Base-by-base conservation (phyloP, 1,139 yeast species). In the Blastobotrys indianensis region DNA sequence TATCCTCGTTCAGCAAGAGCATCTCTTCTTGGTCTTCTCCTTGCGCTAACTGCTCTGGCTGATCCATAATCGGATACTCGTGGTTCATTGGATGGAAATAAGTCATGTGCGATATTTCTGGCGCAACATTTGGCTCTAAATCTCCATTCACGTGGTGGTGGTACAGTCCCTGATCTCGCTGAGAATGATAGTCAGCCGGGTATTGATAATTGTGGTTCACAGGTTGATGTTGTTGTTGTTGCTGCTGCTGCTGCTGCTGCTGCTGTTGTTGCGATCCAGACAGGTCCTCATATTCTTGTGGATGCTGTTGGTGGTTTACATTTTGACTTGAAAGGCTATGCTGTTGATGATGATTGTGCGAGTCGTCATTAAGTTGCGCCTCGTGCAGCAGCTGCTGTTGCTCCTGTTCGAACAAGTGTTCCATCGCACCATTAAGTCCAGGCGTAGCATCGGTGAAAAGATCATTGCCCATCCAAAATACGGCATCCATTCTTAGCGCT, bases 401-500 rank as follows among this genome's bases (percentile, higher is more conserved):
- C 13, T 37, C 43, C 15, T 29, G 37, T 17, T 37, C 43, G 25
- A 40, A 41, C 11, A 42, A 48, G 2, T 34, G 32, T 10, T 45
- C 47, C 39, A 41, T 38, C 9, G 30, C 46, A 9, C 51, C 51
- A 32, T 45, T 45, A 23, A 48, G 35, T 2, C 51, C 51, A 2
- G 51, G 51, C 2, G 51, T 48, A 2, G 42, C 40, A 11, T 43
- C 41, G 23, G 15, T 46, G 38, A 58, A 55, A 32, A 58, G 44
- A 7, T 50, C 52, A 16, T 51, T 53, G 28, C 65, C 67, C 53
- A 56, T 56, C 54, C 63, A 59, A 38, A 64, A 63, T 5, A 65
- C 59, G 2, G 65, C 53, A 39, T 65, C 68, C 56, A 66, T 60
- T 9, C 68, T 52, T 42, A 63, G 54, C 0, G 60, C 59, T 0